Evolutionary conservation across 2,329 filamentous ascomycete genomes (phyloP).

Genomic region (Hypomyces rosellus): DNA sequence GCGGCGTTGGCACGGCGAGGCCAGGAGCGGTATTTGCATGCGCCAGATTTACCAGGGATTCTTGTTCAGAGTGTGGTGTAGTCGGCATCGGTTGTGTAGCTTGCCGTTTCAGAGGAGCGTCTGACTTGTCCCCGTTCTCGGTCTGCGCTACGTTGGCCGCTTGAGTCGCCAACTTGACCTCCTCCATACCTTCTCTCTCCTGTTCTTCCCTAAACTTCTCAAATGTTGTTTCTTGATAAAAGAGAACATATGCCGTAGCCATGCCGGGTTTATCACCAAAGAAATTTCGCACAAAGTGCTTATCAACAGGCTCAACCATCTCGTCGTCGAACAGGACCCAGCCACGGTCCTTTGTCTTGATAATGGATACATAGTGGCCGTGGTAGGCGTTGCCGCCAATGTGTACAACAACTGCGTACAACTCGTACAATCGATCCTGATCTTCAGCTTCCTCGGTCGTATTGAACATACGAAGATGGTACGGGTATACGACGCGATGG

Average conservation of each 20-base stretch:
- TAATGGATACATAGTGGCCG: slow-evolving; percentile 94
- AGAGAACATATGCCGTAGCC: slow-evolving; percentile 93
- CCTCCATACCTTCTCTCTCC: slow-evolving; percentile 68
- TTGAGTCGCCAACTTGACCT: slow-evolving; percentile 50
- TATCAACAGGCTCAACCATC: slow-evolving; percentile 96
- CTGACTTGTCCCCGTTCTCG: slow-evolving; percentile 40
- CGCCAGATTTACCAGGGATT: slow-evolving; percentile 53
- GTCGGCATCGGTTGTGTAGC: slow-evolving; percentile 43
- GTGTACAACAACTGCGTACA: slow-evolving; percentile 95
- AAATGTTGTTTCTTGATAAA: slow-evolving; percentile 86
- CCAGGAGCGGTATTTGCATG: slow-evolving; percentile 60
- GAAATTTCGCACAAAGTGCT: slow-evolving; percentile 92
- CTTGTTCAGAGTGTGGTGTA: slow-evolving; percentile 40
- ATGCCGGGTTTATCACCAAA: slow-evolving; percentile 89
- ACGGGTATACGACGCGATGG: slow-evolving; percentile 93
- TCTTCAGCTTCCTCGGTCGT: slow-evolving; percentile 94
- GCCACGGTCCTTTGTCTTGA: slow-evolving; percentile 92
- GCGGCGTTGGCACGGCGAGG: neutral
- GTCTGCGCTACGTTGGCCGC: slow-evolving; percentile 47
- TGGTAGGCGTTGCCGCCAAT: slow-evolving; percentile 96
- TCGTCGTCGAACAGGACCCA: slow-evolving; percentile 98
- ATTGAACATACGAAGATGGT: slow-evolving; percentile 93
- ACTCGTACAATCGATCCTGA: slow-evolving; percentile 86
- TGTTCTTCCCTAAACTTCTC: slow-evolving; percentile 69
- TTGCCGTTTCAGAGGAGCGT: slow-evolving; percentile 44